Evolutionary conservation across 257 asterid genomes (phyloP).

Genomic region (Osmanthus fragrans): DNA sequence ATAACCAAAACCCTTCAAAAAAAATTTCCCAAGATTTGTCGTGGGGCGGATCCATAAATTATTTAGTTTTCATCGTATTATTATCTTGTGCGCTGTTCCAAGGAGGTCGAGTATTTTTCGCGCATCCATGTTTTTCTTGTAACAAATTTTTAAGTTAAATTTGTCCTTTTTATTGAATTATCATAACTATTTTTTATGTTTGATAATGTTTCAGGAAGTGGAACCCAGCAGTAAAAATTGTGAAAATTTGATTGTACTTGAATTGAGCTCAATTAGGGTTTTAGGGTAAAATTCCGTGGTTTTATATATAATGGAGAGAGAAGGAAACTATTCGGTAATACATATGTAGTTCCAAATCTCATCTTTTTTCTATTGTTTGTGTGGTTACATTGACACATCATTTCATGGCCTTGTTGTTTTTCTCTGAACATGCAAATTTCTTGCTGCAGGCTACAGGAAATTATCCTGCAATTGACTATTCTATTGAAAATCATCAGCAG

Average conservation of each 20-base stretch:
- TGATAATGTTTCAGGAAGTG: slow-evolving; percentile 25
- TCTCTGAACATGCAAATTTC: slow-evolving; percentile 30
- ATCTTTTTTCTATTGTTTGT: slow-evolving; percentile 6
- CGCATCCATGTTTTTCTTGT: too few species aligned
- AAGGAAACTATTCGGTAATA: slow-evolving; percentile 62
- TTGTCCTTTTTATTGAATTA: slow-evolving; percentile 17
- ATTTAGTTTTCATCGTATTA: slow-evolving; percentile 16
- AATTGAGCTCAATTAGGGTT: slow-evolving; percentile 34
- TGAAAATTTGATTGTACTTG: slow-evolving; percentile 14
- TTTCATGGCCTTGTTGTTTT: slow-evolving; percentile 40
- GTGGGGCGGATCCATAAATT: neutral
- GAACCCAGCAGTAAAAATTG: slow-evolving; percentile 40
- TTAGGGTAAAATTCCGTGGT: slow-evolving; percentile 3
- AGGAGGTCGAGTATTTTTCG: too few species aligned
- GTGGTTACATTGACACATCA: slow-evolving; percentile 17
- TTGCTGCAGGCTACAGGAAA: slow-evolving; percentile 54
- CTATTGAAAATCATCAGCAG: slow-evolving; percentile 31
- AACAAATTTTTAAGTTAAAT: slow-evolving; percentile 6
- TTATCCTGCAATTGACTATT: slow-evolving; percentile 42
- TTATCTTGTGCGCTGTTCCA: too few species aligned
- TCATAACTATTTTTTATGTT: neutral
- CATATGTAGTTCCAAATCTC: slow-evolving; percentile 1
- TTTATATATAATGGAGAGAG: slow-evolving; percentile 57
- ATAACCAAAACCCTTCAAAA: slow-evolving; percentile 14
- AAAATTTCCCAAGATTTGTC: slow-evolving; percentile 28